Percentiles rank a stretch among this genome's conserved stretches.
Conservation (phyloP, 352 stramenopile species). For the Globisporangium ultimum region DNA sequence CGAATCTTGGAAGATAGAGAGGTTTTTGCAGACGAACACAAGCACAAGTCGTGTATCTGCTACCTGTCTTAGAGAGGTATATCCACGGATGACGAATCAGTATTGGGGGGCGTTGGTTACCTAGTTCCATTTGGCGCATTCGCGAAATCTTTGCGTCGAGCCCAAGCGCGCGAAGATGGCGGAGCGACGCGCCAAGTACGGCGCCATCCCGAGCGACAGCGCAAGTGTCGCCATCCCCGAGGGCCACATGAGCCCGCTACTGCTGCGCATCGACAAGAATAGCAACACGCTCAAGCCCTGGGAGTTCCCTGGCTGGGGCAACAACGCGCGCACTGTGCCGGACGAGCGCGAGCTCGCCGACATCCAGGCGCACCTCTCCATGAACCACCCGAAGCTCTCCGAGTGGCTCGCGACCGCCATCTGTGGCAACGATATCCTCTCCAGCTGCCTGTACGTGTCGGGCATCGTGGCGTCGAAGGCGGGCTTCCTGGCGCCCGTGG, state of each 20-base stretch:
- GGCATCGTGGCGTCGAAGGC: slow-evolving; percentile 83
- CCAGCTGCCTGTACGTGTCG: slow-evolving; percentile 90
- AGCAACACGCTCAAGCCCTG: slow-evolving; percentile 72
- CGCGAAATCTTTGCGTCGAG: slow-evolving; percentile 3
- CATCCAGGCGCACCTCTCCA: slow-evolving; percentile 72
- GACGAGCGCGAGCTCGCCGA: slow-evolving; percentile 64
- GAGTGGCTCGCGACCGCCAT: slow-evolving; percentile 94
- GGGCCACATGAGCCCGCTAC: slow-evolving; percentile 60
- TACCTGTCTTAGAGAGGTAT: too few species aligned
- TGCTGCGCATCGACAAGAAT: slow-evolving; percentile 71
- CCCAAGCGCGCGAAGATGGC: slow-evolving; percentile 18
- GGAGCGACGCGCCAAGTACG: slow-evolving; percentile 44
- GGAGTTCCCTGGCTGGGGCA: slow-evolving; percentile 85
- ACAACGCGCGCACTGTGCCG: slow-evolving; percentile 53
- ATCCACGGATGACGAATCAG: too few species aligned
- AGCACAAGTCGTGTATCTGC: too few species aligned
- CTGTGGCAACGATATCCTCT: slow-evolving; percentile 95
- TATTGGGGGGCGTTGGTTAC: neutral
- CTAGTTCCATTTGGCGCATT: slow-evolving; percentile 2
- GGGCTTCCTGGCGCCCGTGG: slow-evolving; percentile 89
- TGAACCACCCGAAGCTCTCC: slow-evolving; percentile 82
- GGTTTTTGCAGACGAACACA: too few species aligned
- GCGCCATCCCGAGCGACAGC: slow-evolving; percentile 45
- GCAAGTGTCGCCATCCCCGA: slow-evolving; percentile 24
- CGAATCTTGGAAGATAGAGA: too few species aligned